These are phyloP conservation scores for Phialocephala sp. DNA, from an alignment of 2,329 filamentous ascomycete species.

Conservation along the genomic window DNA sequence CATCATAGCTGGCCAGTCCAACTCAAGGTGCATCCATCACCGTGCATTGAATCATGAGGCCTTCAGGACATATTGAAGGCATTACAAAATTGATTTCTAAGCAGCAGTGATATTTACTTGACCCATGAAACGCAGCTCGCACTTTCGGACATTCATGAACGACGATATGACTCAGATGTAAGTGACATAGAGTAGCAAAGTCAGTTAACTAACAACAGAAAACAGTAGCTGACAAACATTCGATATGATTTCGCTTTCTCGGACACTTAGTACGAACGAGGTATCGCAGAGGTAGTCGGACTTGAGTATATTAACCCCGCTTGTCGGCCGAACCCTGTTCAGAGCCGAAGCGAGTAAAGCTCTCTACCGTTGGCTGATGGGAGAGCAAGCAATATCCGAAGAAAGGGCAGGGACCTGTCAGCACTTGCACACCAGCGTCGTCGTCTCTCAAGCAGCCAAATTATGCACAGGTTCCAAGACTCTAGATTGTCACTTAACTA, in stretches of 20 bases:
- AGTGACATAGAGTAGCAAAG: background rate
- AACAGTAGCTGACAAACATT: background rate
- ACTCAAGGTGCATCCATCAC: background rate
- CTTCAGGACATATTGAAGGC: background rate
- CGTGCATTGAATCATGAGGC: background rate
- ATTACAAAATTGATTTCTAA: background rate
- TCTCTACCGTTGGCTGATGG: background rate
- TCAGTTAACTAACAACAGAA: background rate
- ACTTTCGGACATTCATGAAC: background rate
- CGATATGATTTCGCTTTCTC: background rate
- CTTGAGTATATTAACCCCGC: background rate
- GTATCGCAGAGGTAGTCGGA: background rate
- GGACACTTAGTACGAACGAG: background rate
- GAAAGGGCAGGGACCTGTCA: background rate
- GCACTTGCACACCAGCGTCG: background rate
- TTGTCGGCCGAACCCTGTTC: constrained; percentile 1
- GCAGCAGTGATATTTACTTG: background rate
- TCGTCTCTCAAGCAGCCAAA: background rate
- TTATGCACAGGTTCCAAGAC: background rate
- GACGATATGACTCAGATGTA: background rate
- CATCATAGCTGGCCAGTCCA: background rate
- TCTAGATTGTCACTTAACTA: background rate
- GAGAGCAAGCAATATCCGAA: background rate
- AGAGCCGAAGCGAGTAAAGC: background rate
- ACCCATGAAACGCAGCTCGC: background rate